These are phyloP conservation scores for Globisporangium cylindrosporum DNA, from an alignment of 352 stramenopile species.

Conservation along the genomic window DNA sequence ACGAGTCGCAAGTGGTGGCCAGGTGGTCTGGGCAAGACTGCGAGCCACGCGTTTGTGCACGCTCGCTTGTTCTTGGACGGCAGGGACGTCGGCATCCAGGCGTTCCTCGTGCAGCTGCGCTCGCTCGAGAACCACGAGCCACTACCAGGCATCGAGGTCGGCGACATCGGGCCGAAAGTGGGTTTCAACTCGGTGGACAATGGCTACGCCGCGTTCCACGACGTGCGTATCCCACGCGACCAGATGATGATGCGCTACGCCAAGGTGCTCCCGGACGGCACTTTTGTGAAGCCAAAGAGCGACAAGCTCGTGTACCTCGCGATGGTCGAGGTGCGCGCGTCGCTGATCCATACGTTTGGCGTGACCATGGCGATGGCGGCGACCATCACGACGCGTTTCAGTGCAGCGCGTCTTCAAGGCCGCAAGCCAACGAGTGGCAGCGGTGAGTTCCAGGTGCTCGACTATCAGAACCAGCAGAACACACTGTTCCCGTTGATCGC, in stretches of 20 bases:
- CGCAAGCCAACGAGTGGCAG: slow-evolving; percentile 14
- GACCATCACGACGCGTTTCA: slow-evolving; percentile 31
- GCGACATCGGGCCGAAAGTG: slow-evolving; percentile 93
- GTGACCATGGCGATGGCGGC: slow-evolving; percentile 15
- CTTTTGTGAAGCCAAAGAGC: slow-evolving; percentile 60
- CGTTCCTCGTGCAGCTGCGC: slow-evolving; percentile 92
- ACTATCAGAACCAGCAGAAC: slow-evolving; percentile 41
- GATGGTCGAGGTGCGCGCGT: slow-evolving; percentile 26
- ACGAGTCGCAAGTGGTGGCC: slow-evolving; percentile 97
- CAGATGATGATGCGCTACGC: slow-evolving; percentile 53
- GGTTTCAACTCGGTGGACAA: slow-evolving; percentile 92
- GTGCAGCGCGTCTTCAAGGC: slow-evolving; percentile 27
- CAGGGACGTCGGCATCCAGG: slow-evolving; percentile 87
- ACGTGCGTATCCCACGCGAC: slow-evolving; percentile 82
- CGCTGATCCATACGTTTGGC: slow-evolving; percentile 12
- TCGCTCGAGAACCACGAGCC: slow-evolving; percentile 73
- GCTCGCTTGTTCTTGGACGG: slow-evolving; percentile 66
- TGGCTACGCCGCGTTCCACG: slow-evolving; percentile 84
- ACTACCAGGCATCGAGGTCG: slow-evolving; percentile 84
- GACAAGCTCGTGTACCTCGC: slow-evolving; percentile 56
- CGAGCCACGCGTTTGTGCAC: slow-evolving; percentile 92
- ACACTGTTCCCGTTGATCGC: slow-evolving; percentile 38
- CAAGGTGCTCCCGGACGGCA: slow-evolving; percentile 53
- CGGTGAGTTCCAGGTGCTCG: slow-evolving; percentile 34
- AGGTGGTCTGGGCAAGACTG: slow-evolving; percentile 87